These are phyloP conservation scores for Fusarium stilboides DNA, from an alignment of 2,329 filamentous ascomycete species.

Conservation along the genomic window DNA sequence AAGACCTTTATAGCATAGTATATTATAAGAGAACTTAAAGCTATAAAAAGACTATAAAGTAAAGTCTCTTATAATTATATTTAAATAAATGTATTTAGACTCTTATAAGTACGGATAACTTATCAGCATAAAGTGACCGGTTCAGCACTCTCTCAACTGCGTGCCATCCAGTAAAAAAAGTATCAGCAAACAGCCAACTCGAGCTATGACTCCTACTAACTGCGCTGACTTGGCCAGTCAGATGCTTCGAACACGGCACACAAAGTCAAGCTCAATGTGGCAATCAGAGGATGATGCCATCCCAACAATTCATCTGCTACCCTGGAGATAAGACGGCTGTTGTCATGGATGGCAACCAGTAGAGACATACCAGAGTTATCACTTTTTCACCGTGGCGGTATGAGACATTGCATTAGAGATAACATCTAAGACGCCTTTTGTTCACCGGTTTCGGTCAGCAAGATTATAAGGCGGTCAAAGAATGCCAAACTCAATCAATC, in stretches of 20 bases:
- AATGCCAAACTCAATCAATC: not conserved
- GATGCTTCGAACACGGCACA: not conserved
- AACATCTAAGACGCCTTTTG: too few relatives aligned
- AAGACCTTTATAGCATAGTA: too few relatives aligned
- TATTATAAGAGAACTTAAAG: too few relatives aligned
- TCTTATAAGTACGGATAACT: too few relatives aligned
- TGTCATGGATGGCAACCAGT: not conserved
- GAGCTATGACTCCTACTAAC: not conserved
- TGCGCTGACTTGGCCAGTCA: not conserved
- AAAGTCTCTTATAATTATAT: too few relatives aligned
- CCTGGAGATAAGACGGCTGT: slow-evolving; percentile 25
- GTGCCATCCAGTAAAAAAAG: not conserved
- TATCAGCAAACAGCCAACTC: not conserved
- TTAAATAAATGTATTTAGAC: too few relatives aligned
- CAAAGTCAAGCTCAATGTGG: not conserved
- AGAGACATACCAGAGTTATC: not conserved
- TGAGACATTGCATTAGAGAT: slow-evolving; percentile 1
- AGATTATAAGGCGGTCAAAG: slow-evolving; percentile 35
- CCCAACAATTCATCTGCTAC: not conserved
- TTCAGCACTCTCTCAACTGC: too few relatives aligned
- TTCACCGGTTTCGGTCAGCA: slow-evolving; percentile 33
- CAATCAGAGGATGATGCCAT: slow-evolving; percentile 7
- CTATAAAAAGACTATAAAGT: too few relatives aligned
- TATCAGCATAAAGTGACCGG: too few relatives aligned
- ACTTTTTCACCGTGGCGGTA: not conserved